These are phyloP conservation scores for sweet orange (Citrus sinensis) DNA, from an alignment of 345 rosid genomes.

Conservation along the genomic window DVS_A1.0 CM039162.1:21292501-21293000, in stretches of 20 bases:
- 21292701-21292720: slow-evolving; percentile 67
- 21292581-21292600: neutral
- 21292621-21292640: neutral
- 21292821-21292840: neutral
- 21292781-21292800: neutral
- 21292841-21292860: neutral
- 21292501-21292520: slow-evolving; percentile 83
- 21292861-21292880: neutral
- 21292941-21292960: slow-evolving; percentile 70
- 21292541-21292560: slow-evolving; percentile 8
- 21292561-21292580: slow-evolving; percentile 4
- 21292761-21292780: slow-evolving; percentile 56
- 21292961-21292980: slow-evolving; percentile 86
- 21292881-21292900: neutral
- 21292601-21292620: neutral
- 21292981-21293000: slow-evolving; percentile 90
- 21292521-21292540: slow-evolving; percentile 98
- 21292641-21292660: neutral
- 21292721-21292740: slow-evolving; percentile 88
- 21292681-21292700: slow-evolving; percentile 17
- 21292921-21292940: slow-evolving; percentile 92
- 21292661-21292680: neutral
- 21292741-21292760: slow-evolving; percentile 93
- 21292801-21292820: neutral
- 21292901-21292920: slow-evolving; percentile 69